These are phyloP conservation scores for Botrytis porri DNA, from an alignment of 2,329 filamentous ascomycete species.

Conservation along the genomic window DNA sequence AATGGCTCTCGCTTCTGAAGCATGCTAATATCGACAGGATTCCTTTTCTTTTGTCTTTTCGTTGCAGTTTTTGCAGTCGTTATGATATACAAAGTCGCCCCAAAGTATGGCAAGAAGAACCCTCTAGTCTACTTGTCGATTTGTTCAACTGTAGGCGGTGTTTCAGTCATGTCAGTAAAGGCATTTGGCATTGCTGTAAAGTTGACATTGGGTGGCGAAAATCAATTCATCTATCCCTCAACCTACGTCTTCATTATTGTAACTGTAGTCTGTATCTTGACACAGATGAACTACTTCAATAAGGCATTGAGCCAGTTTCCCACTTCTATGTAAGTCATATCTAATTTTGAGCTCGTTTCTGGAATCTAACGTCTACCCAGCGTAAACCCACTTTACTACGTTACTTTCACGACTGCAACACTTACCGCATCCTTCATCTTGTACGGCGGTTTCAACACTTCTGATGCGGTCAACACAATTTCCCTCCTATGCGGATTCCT, in stretches of 20 bases:
- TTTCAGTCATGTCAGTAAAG: conserved; percentile 99
- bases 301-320: conserved; percentile 96
- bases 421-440: conserved; percentile 94
- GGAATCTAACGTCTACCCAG: conserved; percentile 40
- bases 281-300: conserved; percentile 99
- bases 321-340: conserved; percentile 79
- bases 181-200: conserved; percentile 97
- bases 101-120: conserved; percentile 88
- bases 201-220: conserved; percentile 86
- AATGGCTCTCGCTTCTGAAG: background rate
- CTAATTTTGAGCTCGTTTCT: background rate
- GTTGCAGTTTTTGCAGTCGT: conserved; percentile 81
- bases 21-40: conserved; percentile 50
- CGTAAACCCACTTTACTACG: conserved; percentile 82
- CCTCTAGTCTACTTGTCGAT: conserved; percentile 96
- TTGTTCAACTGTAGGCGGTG: conserved; percentile 92
- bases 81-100: conserved; percentile 96
- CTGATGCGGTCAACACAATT: conserved; percentile 84
- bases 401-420: conserved; percentile 93
- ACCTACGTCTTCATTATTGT: conserved; percentile 98
- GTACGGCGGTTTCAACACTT: conserved; percentile 94
- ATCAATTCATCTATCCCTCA: conserved; percentile 91
- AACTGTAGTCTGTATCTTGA: conserved; percentile 88
- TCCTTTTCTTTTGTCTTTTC: conserved; percentile 78
- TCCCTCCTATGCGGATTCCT: conserved; percentile 91